Base-by-base conservation (phyloP, 2,329 filamentous ascomycete species). In the Aspergillus texensis region DNA sequence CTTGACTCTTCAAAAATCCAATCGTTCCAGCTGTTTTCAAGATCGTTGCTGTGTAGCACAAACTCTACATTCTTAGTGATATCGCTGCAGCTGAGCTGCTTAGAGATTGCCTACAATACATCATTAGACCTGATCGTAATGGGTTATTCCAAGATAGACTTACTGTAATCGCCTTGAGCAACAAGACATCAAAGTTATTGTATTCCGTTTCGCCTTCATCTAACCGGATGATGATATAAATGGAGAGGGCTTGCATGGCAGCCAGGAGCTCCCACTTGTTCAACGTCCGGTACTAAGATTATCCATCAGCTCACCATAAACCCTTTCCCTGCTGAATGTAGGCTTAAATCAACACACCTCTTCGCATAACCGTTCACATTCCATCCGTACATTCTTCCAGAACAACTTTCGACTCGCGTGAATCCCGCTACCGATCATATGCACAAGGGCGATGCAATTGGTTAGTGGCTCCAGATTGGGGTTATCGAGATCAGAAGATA, bases 171-270 rank as follows among this genome's bases (percentile, higher is more conserved):
- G 55, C n/a, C 14, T n/a, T 30, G 6, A 57, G 55, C 11, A 83
- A 61, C 9, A 81, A 61, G 55, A 64, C 67, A 64, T 83, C 81
- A 45, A 78, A 64, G 54, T 82, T 76, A 63, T 82, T 82, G 34
- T 81, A 57, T 1, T 80, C 75, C 1, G 77, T 82, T 67, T 81
- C 78, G 46, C 80, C 80, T 72, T 84, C 80, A 55, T 79, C 75
- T 32, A 83, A 43, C 24, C 80, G 70, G 8, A 81, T 68, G 6
- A 83, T 69, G 39, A 80, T 76, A 64, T 83, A 83, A 16, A 83
- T 77, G 1, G 74, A 75, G 3, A 83, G 70, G 2, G 81, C 79
- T 68, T 83, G 81, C 74, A 82, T 77, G 16, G 75, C 76, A 61
- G 78, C 76, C 56, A 83, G 73, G 2, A 80, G 53, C 60, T 76